Evolutionary conservation across 129 eudicot species (phyloP), one percentile per base, ranked within the genome.

Genomic region (Escallonia rubra): DNA sequence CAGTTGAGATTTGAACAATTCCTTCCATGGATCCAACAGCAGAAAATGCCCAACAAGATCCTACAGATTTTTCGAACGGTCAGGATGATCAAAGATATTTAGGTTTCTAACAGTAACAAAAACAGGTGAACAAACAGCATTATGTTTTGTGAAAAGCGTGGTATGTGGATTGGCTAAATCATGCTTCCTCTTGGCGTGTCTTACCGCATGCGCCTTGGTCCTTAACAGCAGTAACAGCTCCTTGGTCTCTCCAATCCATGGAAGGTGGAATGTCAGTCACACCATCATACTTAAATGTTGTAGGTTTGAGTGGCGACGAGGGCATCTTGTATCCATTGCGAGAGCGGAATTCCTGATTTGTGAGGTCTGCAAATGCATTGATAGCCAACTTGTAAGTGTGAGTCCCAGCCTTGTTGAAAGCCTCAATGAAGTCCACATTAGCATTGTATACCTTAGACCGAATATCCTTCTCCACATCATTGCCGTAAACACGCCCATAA

Each of bases 41-140:
- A 11, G 97, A 91, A 73, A 87, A 91, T 5, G 97, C 95, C 97
- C 97, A 90, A 41, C 97, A 90, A 61, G 95, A 85, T 49, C 96
- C 96, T 90, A 2, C 23, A 57, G 16, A 57, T 56, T 56, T 52
- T 11, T 56, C 34, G n/a, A n/a, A n/a, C n/a, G n/a, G n/a, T n/a
- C n/a, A n/a, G n/a, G n/a, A n/a, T n/a, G n/a, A n/a, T n/a, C n/a
- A n/a, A n/a, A n/a, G n/a, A n/a, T n/a, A n/a, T n/a, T n/a, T n/a
- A n/a, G n/a, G n/a, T n/a, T n/a, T n/a, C n/a, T n/a, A n/a, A n/a
- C n/a, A n/a, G n/a, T n/a, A n/a, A n/a, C n/a, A n/a, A n/a, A n/a
- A n/a, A n/a, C n/a, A n/a, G n/a, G 81, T 48, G n/a, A 57, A 49
- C 14, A 65, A 6, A 65, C 3, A 15, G 6, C 69, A 48, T 59